Evolutionary conservation across 2,329 filamentous ascomycete genomes (phyloP), one percentile per base, ranked within the genome.

Genomic region (Colletotrichum incanum): DNA sequence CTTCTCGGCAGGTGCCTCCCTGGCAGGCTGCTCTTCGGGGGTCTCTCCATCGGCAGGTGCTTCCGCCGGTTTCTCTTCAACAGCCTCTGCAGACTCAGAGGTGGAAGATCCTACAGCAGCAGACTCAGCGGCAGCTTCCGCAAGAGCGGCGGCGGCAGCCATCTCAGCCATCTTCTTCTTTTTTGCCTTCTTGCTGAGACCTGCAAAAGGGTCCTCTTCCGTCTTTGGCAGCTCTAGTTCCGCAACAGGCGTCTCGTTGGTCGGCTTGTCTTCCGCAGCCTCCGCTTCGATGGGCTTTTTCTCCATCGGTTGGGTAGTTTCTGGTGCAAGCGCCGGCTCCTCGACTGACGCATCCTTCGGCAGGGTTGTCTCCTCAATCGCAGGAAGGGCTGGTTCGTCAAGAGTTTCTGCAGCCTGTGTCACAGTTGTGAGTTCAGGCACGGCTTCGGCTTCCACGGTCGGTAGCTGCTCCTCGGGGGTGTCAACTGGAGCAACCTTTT

Each of bases 141-240:
- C 28, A 20, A 31, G 16, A n/a, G 39, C 39, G 6, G 41, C 39
- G 23, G 39, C 26, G 20, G 56, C 58, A 20, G 58, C 41, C 18
- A 60, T 47, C 41, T 60, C 41, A 26, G 58, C 41, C 41, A n/a
- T 47, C 41, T 60, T 60, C 26, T 47, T 60, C 3, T 60, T 60
- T 26, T 60, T 60, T 31, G 31, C 31, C 20, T 52, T 59, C 9
- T 60, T 60, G 41, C 58, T 23, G 26, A 60, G 41, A 41, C 26
- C 41, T 31, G 28, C 43, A 31, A 60, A 60, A 26, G 58, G 58
- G 14, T 47, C 58, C 5, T 34, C 58, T 45, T 60, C 58, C 18
- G n/a, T 41, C 58, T 60, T 43, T 7, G 56, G 41, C 26, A 43
- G n/a, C 54, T 60, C 56, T 20, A 16, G 6, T 14, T 55, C 26